Evolutionary conservation across 1,284 basidiomycete species (phyloP).

Genomic region (Malassezia arunalokei): DNA sequence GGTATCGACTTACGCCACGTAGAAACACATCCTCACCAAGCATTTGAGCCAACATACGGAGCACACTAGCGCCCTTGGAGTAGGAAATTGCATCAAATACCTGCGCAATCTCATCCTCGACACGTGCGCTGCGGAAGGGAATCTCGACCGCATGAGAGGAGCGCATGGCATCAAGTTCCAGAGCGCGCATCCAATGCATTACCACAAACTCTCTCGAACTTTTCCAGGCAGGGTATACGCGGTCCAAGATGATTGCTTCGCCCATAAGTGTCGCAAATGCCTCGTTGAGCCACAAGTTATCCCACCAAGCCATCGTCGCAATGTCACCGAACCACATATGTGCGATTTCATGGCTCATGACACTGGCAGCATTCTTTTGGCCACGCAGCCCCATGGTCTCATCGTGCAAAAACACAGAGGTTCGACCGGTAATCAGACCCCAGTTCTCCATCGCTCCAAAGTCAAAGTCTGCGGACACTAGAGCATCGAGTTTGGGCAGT

Average conservation of each 20-base stretch:
- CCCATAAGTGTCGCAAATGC: conserved; percentile 77
- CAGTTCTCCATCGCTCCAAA: conserved; percentile 85
- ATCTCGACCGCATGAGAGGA: conserved; percentile 94
- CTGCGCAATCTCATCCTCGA: conserved; percentile 43
- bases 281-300: conserved; percentile 51
- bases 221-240: conserved; percentile 51
- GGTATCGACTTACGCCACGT: conserved; percentile 60
- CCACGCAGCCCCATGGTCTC: conserved; percentile 62
- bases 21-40: conserved; percentile 68
- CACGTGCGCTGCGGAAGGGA: conserved; percentile 48
- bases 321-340: conserved; percentile 66
- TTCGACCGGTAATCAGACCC: conserved; percentile 76
- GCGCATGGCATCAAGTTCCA: conserved; percentile 71
- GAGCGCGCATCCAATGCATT: conserved; percentile 53
- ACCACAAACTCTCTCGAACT: conserved; percentile 52
- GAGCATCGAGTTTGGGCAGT: conserved; percentile 59
- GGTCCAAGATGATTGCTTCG: conserved; percentile 75
- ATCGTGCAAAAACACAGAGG: conserved; percentile 70
- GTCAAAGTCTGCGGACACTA: conserved; percentile 60
- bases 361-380: conserved; percentile 66
- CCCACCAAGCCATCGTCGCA: conserved; percentile 89
- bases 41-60: conserved; percentile 73
- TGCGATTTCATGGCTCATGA: conserved; percentile 63
- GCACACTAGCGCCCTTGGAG: conserved; percentile 54
- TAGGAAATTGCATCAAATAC: conserved; percentile 44